Conservation (phyloP, 257 asterid genomes). For the Penstemon eatonii region DNA sequence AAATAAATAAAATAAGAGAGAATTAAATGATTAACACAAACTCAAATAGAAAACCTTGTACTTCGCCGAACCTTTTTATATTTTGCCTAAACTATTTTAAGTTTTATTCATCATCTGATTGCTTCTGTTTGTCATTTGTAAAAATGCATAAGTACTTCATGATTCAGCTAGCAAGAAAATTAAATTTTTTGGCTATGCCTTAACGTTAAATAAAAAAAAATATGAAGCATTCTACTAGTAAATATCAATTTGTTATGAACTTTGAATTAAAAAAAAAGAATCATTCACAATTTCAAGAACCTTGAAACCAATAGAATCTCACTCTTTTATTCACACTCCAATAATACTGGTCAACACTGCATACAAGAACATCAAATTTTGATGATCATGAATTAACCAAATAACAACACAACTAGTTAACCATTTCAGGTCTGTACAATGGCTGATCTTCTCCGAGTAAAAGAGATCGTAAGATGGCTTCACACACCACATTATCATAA, state of each 20-base stretch:
- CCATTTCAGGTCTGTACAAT: slow-evolving; percentile 49
- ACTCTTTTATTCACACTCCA: slow-evolving; percentile 25
- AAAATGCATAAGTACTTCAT: no score
- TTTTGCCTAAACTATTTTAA: no score
- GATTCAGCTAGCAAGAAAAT: no score
- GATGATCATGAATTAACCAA: slow-evolving; percentile 29
- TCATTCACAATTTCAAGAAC: slow-evolving; percentile 19
- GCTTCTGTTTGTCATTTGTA: no score
- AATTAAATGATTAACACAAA: no score
- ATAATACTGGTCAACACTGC: slow-evolving; percentile 29
- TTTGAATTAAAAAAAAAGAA: background rate
- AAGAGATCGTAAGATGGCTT: slow-evolving; percentile 84
- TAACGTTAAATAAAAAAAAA: background rate
- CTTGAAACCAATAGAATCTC: slow-evolving; percentile 30
- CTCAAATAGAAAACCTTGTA: no score
- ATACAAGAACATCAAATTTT: slow-evolving; percentile 40
- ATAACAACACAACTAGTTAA: slow-evolving; percentile 18
- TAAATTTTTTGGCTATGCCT: no score
- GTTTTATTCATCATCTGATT: no score
- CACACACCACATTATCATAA: slow-evolving; percentile 78
- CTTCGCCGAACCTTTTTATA: no score
- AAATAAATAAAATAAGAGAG: no score
- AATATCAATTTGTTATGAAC: background rate
- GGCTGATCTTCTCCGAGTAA: slow-evolving; percentile 77
- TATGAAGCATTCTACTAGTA: background rate